A percentile compares a stretch with the other conserved stretches of the same genome.
Conservation (phyloP, 768 basidiomycete species). For the Cubamyces sp. region DNA sequence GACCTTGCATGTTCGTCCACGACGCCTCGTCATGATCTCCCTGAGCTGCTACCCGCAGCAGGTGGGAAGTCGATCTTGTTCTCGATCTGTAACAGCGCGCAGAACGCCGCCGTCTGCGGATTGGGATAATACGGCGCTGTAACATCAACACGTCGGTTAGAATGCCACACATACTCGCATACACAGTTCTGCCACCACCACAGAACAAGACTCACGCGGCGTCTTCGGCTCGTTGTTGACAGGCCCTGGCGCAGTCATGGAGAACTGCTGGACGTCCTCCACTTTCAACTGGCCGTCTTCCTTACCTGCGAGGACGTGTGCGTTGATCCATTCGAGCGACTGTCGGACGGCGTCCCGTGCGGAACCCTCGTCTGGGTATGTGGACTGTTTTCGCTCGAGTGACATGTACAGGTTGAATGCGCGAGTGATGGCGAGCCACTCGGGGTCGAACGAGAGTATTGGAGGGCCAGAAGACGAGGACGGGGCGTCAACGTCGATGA, state of each 20-base stretch:
- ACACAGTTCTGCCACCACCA: background rate
- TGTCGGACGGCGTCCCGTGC: slow-evolving; percentile 55
- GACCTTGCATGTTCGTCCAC: background rate
- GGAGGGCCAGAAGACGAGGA: slow-evolving; percentile 31
- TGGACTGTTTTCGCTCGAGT: slow-evolving; percentile 47
- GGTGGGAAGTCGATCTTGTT: slow-evolving; percentile 56
- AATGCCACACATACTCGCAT: background rate
- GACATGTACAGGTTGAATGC: slow-evolving; percentile 85
- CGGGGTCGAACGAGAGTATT: slow-evolving; percentile 72
- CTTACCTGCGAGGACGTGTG: slow-evolving; percentile 49
- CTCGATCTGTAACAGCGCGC: slow-evolving; percentile 73
- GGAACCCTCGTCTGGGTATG: slow-evolving; percentile 62
- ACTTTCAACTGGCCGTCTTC: slow-evolving; percentile 20
- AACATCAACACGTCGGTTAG: slow-evolving; percentile 2
- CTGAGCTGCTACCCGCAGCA: background rate
- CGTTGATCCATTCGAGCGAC: slow-evolving; percentile 69
- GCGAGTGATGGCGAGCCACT: slow-evolving; percentile 93
- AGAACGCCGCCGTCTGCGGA: slow-evolving; percentile 89
- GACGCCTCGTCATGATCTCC: background rate
- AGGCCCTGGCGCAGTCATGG: slow-evolving; percentile 63
- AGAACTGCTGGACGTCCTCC: slow-evolving; percentile 68
- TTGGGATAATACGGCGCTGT: slow-evolving; percentile 81
- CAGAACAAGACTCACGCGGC: slow-evolving; percentile 39
- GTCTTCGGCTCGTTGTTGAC: slow-evolving; percentile 42
- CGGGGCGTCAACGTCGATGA: slow-evolving; percentile 61